Conservation (phyloP, 2,329 filamentous ascomycete genomes). For the Pseudopyricularia cyperi region DNA sequence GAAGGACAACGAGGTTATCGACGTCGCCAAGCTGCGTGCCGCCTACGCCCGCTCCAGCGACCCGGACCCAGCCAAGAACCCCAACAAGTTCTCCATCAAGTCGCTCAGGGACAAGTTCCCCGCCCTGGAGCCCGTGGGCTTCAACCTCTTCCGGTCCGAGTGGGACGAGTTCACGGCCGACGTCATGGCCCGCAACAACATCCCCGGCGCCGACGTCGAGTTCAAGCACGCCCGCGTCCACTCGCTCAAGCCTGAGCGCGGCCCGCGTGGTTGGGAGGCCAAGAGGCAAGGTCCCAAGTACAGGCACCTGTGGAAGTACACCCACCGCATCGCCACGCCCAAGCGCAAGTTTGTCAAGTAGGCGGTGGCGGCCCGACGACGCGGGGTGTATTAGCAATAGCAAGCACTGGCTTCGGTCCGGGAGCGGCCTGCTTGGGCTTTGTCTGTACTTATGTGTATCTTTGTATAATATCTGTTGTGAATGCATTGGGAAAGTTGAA, state of each 20-base stretch:
- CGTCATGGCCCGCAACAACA: slow-evolving; percentile 70
- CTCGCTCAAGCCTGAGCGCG: slow-evolving; percentile 48
- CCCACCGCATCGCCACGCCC: slow-evolving; percentile 35
- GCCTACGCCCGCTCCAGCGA: slow-evolving; percentile 19
- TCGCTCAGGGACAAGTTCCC: slow-evolving; percentile 58
- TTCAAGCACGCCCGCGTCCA: slow-evolving; percentile 70
- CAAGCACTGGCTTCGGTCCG: neutral
- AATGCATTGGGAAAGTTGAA: neutral
- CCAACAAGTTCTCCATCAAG: slow-evolving; percentile 63
- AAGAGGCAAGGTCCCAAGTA: slow-evolving; percentile 54
- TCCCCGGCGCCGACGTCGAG: slow-evolving; percentile 69
- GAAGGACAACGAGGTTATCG: slow-evolving; percentile 42
- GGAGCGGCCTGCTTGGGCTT: neutral
- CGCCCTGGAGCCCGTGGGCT: slow-evolving; percentile 57
- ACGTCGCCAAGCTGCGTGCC: slow-evolving; percentile 43
- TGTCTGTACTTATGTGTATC: neutral
- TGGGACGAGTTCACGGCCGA: slow-evolving; percentile 84
- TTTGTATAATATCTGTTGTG: slow-evolving; percentile 1
- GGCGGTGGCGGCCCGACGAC: neutral
- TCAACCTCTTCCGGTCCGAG: slow-evolving; percentile 73
- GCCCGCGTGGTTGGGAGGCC: slow-evolving; percentile 52
- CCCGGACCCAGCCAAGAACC: slow-evolving; percentile 12
- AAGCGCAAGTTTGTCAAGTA: slow-evolving; percentile 13
- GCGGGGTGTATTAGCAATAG: neutral
- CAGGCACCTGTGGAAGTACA: slow-evolving; percentile 51